Evolutionary conservation across 257 asterid species (phyloP).

Genomic region (Prunella vulgaris): DNA sequence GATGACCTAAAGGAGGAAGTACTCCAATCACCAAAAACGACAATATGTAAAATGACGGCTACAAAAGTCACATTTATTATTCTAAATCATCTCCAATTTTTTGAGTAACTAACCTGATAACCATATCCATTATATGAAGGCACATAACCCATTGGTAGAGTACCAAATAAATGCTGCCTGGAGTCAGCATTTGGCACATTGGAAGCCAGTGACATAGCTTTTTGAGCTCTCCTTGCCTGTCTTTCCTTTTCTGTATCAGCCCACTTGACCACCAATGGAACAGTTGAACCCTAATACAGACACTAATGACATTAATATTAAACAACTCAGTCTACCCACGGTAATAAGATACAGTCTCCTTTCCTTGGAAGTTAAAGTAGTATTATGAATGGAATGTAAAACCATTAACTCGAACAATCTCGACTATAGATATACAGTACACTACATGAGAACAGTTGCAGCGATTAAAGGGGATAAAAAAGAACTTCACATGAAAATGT

Average conservation of each 20-base stretch:
- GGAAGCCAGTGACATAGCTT: slow-evolving; percentile 58
- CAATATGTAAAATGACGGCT: neutral
- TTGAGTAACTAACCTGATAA: slow-evolving; percentile 66
- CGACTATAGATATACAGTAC: neutral
- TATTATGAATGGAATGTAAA: neutral
- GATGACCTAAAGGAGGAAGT: slow-evolving; percentile 17
- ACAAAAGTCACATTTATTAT: neutral
- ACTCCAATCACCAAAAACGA: slow-evolving; percentile 10
- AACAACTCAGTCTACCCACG: neutral
- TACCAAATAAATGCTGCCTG: slow-evolving; percentile 68
- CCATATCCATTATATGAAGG: slow-evolving; percentile 88
- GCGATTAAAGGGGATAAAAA: neutral
- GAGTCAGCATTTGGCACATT: slow-evolving; percentile 52
- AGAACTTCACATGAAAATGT: neutral
- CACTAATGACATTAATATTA: slow-evolving; percentile 17
- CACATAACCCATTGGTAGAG: slow-evolving; percentile 83
- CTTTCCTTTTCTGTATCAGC: slow-evolving; percentile 99
- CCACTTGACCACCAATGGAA: slow-evolving; percentile 98
- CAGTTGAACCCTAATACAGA: slow-evolving; percentile 66
- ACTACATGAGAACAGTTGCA: neutral
- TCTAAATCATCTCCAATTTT: neutral
- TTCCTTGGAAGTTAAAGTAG: neutral
- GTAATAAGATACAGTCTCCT: neutral
- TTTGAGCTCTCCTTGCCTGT: slow-evolving; percentile 87
- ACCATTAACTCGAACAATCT: neutral